These are phyloP conservation scores for Sporothrix globosa DNA, from an alignment of 2,329 filamentous ascomycete species.

Conservation along the genomic window DNA sequence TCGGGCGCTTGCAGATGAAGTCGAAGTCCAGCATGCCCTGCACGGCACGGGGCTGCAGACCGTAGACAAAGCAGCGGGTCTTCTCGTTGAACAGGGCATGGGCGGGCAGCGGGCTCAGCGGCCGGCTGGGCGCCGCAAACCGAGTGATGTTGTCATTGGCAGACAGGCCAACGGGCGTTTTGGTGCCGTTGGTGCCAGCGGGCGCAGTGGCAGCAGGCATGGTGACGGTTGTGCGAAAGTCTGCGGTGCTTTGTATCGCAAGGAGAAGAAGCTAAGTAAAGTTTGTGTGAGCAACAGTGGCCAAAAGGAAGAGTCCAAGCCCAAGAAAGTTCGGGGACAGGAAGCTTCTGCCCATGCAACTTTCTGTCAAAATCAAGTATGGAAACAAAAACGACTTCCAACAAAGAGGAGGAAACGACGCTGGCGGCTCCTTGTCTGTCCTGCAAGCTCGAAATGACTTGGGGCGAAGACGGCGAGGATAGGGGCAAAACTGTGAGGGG, in stretches of 20 bases:
- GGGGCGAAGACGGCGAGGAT: conserved; percentile 19
- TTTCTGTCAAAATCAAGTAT: not conserved
- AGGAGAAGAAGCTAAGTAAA: conserved; percentile 6
- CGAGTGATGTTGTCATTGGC: conserved; percentile 99
- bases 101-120: conserved; percentile 81
- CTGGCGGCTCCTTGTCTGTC: conserved; percentile 16
- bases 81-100: conserved; percentile 98
- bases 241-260: not conserved
- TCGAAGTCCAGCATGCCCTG: conserved; percentile 98
- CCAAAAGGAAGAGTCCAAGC: not conserved
- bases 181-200: conserved; percentile 55
- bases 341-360: not conserved
- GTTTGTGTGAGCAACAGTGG: conserved; percentile 23
- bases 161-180: conserved; percentile 58
- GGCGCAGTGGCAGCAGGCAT: conserved; percentile 60
- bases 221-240: conserved; percentile 29
- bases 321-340: not conserved
- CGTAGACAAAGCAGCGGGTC: conserved; percentile 99
- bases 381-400: conserved; percentile 1
- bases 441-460: not conserved
- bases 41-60: conserved; percentile 91
- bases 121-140: conserved; percentile 89
- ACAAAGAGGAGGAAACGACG: not conserved
- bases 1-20: conserved; percentile 99
- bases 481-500: not conserved